Evolutionary conservation across 352 stramenopile genomes (phyloP), one percentile per base, ranked within the genome.

Genomic region (Globisporangium mamillatum): DNA sequence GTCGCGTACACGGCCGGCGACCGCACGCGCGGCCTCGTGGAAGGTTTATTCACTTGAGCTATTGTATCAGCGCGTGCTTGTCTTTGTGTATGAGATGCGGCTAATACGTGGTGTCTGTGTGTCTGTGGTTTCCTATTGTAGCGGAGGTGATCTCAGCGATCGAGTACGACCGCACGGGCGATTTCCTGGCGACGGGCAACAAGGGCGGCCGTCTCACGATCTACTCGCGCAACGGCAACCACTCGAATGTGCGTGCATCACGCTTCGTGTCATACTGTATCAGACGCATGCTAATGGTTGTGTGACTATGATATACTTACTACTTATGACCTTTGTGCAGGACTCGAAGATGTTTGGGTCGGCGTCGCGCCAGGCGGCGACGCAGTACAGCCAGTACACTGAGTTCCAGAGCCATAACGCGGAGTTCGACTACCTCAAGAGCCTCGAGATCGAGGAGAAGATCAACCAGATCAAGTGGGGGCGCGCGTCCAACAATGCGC

Each of bases 381-480:
- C 81, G 25, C 77, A 81, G 63, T 90, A 91, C 62, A 66, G 80
- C 7, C 68, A 91, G 62, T 98, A 97, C 79, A 91, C 91, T n/a
- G 97, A 97, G 71, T 98, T 95, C 69, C 93, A 98, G 79, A 98
- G 92, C 74, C 96, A 99, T 79, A 97, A 97, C 44, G 79, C 92
- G n/a, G 96, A 99, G 75, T 99, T 99, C 69, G 96, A 99, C 79
- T 99, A 98, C 81, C 80, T 99, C 52, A 99, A 98, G 75, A 98
- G 90, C 67, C 82, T 99, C 6, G 96, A 99, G 67, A 99, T 99
- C 68, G 95, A 99, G 70, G 95, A 98, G 72, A 98, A 98, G 68
- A 98, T 99, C 74, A 99, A 99, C 76, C 84, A 98, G 59, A 98
- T 99, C 75, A 96, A 97, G 71, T 99, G 94, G 91, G 98, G 92